Percentiles rank a stretch among this genome's conserved stretches.
Conservation (phyloP, 2,329 filamentous ascomycete species). For the Blumeriella jaapii region DNA sequence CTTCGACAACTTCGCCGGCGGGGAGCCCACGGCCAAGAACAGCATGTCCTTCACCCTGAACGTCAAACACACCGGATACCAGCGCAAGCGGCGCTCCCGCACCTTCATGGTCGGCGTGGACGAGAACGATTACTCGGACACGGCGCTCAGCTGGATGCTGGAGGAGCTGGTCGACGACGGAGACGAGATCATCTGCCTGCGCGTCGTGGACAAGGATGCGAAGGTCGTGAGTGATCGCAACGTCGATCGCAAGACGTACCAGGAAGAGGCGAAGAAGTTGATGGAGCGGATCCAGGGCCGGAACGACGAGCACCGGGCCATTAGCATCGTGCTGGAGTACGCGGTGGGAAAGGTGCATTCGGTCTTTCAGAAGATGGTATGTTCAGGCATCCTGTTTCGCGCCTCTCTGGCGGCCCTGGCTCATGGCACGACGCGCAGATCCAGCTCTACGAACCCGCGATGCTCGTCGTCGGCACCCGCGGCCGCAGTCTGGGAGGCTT, state of each 20-base stretch:
- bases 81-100: conserved; percentile 52
- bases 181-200: conserved; percentile 62
- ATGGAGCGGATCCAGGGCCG: conserved; percentile 56
- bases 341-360: conserved; percentile 61
- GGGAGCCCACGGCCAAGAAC: conserved; percentile 46
- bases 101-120: conserved; percentile 65
- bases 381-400: conserved; percentile 14
- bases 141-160: conserved; percentile 62
- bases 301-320: conserved; percentile 59
- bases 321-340: conserved; percentile 61
- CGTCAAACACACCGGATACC: conserved; percentile 61
- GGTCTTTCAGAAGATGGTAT: conserved; percentile 63
- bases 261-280: conserved; percentile 51
- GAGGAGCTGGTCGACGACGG: conserved; percentile 69
- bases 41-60: conserved; percentile 56
- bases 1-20: conserved; percentile 63
- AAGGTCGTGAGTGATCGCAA: conserved; percentile 49
- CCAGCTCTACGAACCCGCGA: conserved; percentile 60
- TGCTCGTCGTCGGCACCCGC: conserved; percentile 59
- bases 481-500: conserved; percentile 59
- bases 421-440: conserved; percentile 36
- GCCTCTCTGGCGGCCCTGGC: background rate
- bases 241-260: conserved; percentile 49
- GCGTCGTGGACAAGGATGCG: conserved; percentile 60
- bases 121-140: conserved; percentile 64